phyloP scores from a whole-genome alignment of 306 rosid genomes.

The Aeschynomene evenia region DNA sequence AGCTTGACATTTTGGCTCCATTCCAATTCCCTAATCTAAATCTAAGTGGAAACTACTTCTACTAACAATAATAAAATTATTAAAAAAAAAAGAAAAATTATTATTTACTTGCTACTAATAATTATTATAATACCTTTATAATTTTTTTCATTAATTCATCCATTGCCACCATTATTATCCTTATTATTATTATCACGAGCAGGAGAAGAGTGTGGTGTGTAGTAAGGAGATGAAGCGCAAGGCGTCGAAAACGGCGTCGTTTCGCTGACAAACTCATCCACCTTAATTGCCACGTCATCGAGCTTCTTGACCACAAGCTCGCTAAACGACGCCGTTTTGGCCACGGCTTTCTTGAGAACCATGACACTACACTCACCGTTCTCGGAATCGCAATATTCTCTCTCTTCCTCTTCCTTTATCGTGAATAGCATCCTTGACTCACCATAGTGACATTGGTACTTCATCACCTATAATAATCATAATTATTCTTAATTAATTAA shows the following conservation, averaged over 20 bases:
- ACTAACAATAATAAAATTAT: background rate
- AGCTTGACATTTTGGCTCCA: background rate
- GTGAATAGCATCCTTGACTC: constrained; percentile 41
- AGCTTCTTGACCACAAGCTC: constrained; percentile 19
- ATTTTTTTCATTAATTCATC: background rate
- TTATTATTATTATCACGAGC: background rate
- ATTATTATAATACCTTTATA: no score
- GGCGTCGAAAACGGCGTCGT: constrained; percentile 52
- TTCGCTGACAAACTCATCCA: background rate
- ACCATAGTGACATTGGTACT: constrained; percentile 39
- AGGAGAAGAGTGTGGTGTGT: constrained; percentile 47
- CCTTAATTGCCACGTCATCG: background rate
- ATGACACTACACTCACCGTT: constrained; percentile 16
- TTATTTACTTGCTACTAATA: background rate
- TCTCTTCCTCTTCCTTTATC: constrained; percentile 53
- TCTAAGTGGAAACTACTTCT: background rate
- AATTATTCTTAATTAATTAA: background rate
- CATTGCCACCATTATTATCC: background rate
- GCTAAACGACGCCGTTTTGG: background rate
- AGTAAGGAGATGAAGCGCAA: constrained; percentile 45
- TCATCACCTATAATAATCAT: constrained; percentile 1
- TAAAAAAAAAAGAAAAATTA: background rate
- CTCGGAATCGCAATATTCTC: constrained; percentile 43
- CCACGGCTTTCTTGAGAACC: background rate
- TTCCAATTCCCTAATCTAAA: background rate